phyloP scores from a whole-genome alignment of 768 basidiomycete species.

The Crassisporium funariophilum region DNA sequence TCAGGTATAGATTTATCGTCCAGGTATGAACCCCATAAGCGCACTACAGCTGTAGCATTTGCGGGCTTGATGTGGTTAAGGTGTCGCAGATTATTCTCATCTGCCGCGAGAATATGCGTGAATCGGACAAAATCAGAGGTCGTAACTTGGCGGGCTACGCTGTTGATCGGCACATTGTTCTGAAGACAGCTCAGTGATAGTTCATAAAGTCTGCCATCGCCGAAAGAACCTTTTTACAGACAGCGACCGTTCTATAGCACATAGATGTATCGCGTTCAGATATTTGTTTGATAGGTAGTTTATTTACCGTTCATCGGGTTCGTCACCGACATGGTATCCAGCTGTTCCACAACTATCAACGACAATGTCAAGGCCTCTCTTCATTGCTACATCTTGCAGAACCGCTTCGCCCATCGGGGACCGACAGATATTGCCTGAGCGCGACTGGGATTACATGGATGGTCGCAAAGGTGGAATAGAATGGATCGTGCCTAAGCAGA shows the following conservation, averaged over 20 bases:
- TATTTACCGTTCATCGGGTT: constrained; percentile 77
- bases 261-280: background rate
- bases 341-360: constrained; percentile 89
- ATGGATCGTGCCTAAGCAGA: constrained; percentile 58
- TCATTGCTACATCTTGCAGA: constrained; percentile 63
- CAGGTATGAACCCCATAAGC: constrained; percentile 80
- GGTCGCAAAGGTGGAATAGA: background rate
- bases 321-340: constrained; percentile 81
- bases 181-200: constrained; percentile 30
- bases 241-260: constrained; percentile 57
- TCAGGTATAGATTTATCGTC: constrained; percentile 75
- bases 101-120: constrained; percentile 86
- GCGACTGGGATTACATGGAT: background rate
- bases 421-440: constrained; percentile 80
- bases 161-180: constrained; percentile 73
- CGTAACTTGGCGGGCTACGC: constrained; percentile 67
- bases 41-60: constrained; percentile 62
- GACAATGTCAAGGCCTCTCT: constrained; percentile 63
- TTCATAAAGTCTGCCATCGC: background rate
- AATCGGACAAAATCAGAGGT: constrained; percentile 71
- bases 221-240: constrained; percentile 64
- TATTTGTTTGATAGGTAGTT: background rate
- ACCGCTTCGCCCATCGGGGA: constrained; percentile 95
- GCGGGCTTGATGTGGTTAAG: constrained; percentile 52
- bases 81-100: constrained; percentile 70